Percentiles rank a stretch among this genome's conserved stretches.
phyloP scores from a whole-genome alignment of 2,329 filamentous ascomycete genomes.

The Annulohypoxylon truncatum region DNA sequence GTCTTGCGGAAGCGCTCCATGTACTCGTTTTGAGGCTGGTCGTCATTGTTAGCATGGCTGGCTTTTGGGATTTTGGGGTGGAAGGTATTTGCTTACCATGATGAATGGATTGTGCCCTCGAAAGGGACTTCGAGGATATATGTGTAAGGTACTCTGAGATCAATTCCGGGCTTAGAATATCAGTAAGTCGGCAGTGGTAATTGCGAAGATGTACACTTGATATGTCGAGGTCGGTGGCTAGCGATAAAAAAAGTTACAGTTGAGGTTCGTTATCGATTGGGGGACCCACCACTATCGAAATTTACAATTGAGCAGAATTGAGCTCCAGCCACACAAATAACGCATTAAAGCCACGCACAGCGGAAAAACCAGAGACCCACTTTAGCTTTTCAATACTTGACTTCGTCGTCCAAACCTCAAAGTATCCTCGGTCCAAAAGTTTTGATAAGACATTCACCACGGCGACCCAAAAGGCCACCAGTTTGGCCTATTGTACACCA shows the following conservation, averaged over 20 bases:
- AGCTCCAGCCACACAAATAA: constrained; percentile 37
- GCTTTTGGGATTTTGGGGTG: constrained; percentile 15
- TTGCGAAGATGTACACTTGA: background rate
- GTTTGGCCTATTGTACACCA: constrained; percentile 13
- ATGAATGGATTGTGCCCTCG: constrained; percentile 44
- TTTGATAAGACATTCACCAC: constrained; percentile 1
- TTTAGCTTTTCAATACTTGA: constrained; percentile 38
- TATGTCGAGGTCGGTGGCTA: constrained; percentile 5
- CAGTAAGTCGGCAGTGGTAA: background rate
- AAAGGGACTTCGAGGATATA: constrained; percentile 42
- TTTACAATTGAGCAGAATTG: constrained; percentile 12
- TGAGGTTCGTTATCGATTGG: constrained; percentile 32
- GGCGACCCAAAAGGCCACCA: constrained; percentile 11
- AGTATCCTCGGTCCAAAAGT: constrained; percentile 15
- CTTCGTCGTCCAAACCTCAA: constrained; percentile 7
- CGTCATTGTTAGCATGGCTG: constrained; percentile 30
- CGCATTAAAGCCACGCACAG: background rate
- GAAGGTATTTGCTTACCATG: constrained; percentile 41
- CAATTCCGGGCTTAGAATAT: background rate
- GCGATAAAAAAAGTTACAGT: constrained; percentile 38
- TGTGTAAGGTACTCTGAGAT: background rate
- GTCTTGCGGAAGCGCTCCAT: constrained; percentile 46
- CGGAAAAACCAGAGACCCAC: constrained; percentile 39
- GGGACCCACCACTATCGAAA: constrained; percentile 37
- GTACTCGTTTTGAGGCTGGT: constrained; percentile 84